Conservation (phyloP, 2,329 filamentous ascomycete genomes). For the Pestalotiopsis sp. region DNA sequence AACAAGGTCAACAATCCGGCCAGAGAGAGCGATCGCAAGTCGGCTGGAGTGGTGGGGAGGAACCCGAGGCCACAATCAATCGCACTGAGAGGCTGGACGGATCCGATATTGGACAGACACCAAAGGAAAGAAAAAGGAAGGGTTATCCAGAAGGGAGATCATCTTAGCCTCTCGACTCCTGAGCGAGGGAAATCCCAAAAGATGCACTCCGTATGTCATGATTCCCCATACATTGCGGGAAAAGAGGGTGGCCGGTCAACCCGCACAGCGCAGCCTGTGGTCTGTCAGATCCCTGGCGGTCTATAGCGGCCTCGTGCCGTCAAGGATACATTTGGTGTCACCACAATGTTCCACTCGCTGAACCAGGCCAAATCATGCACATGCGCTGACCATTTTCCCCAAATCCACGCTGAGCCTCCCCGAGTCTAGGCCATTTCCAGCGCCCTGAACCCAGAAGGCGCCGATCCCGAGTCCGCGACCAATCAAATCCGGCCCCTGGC, state of each 20-base stretch:
- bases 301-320: not conserved
- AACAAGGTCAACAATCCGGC: not conserved
- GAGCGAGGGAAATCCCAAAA: not conserved
- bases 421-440: constrained; percentile 5
- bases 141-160: not conserved
- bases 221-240: constrained; percentile 3
- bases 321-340: not conserved
- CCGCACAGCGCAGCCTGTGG: constrained; percentile 12
- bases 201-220: constrained; percentile 2
- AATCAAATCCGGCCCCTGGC: not conserved
- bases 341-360: not conserved
- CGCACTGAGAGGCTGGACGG: not conserved
- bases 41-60: not conserved
- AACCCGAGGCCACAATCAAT: not conserved
- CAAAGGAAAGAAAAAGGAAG: not conserved
- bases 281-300: not conserved
- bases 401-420: not conserved
- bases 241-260: constrained; percentile 19
- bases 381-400: not conserved
- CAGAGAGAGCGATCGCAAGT: not conserved
- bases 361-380: not conserved
- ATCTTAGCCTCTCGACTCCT: constrained; percentile 3
- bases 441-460: not conserved
- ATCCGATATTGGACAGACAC: not conserved
- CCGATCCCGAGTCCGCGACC: not conserved